These are phyloP conservation scores for Alternaria gansuensis DNA, from an alignment of 2,329 filamentous ascomycete genomes.

Conservation along the genomic window DNA sequence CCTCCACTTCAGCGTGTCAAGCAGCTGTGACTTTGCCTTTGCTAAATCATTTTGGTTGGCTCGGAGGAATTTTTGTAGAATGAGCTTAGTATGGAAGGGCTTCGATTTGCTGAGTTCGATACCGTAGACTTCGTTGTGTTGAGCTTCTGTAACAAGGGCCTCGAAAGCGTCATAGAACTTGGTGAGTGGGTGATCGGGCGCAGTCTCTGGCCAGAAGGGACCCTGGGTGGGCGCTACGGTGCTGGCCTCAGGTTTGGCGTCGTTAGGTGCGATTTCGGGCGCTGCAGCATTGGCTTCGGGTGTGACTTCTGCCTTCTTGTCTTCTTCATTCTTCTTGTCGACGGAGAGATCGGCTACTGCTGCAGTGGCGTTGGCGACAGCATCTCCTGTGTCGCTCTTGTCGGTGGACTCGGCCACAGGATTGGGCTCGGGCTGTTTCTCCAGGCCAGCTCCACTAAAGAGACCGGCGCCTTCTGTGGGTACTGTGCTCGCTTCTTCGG, in stretches of 20 bases:
- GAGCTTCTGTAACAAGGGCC: constrained; percentile 64
- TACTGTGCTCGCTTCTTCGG: constrained; percentile 26
- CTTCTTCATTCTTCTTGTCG: constrained; percentile 25
- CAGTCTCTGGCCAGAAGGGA: constrained; percentile 50
- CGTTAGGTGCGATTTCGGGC: constrained; percentile 12
- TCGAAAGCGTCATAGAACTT: constrained; percentile 68
- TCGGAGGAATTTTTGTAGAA: constrained; percentile 92
- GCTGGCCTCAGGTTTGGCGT: constrained; percentile 11
- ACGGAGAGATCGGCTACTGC: constrained; percentile 32
- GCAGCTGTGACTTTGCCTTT: constrained; percentile 80
- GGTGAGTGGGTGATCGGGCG: constrained; percentile 57
- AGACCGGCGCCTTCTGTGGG: constrained; percentile 27
- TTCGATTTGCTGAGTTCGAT: constrained; percentile 65
- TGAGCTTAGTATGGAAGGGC: constrained; percentile 79
- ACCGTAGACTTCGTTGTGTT: constrained; percentile 86
- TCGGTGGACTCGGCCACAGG: constrained; percentile 26
- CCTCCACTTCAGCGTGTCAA: constrained; percentile 82
- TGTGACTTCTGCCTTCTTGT: constrained; percentile 24
- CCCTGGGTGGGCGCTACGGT: constrained; percentile 20
- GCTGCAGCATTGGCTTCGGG: constrained; percentile 1
- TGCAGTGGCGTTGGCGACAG: constrained; percentile 28
- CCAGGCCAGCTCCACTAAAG: constrained; percentile 18
- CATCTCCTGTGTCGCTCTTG: constrained; percentile 28
- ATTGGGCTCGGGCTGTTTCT: constrained; percentile 29
- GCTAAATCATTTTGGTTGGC: constrained; percentile 81